A percentile compares a stretch with the other conserved stretches of the same genome.
phyloP scores from a whole-genome alignment of 441 rosid species.

The Gossypium lobatum region DNA sequence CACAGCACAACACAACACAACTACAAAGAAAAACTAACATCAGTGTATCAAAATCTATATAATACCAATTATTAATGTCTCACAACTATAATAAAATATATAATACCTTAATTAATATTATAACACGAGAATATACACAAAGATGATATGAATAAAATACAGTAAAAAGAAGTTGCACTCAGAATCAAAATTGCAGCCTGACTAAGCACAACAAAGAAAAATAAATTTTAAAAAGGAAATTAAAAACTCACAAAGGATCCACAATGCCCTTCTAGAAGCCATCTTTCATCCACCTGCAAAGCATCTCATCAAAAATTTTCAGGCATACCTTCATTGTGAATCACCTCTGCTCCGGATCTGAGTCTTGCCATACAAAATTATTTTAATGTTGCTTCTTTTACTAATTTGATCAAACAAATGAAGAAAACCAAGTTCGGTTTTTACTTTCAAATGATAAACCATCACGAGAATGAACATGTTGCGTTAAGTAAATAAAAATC shows the following conservation, averaged over 20 bases:
- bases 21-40: no score
- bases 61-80: not conserved
- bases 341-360: slow-evolving; percentile 32
- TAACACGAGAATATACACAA: not conserved
- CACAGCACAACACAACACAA: not conserved
- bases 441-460: not conserved
- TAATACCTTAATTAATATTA: not conserved
- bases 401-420: not conserved
- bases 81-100: not conserved
- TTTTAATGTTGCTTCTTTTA: slow-evolving; percentile 14
- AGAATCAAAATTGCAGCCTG: slow-evolving; percentile 29
- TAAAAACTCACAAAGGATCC: slow-evolving; percentile 22
- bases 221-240: slow-evolving; percentile 13
- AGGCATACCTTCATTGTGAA: slow-evolving; percentile 21
- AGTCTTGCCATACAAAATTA: slow-evolving; percentile 24
- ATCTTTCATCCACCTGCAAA: slow-evolving; percentile 12
- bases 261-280: slow-evolving; percentile 19
- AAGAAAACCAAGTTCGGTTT: not conserved
- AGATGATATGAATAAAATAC: slow-evolving; percentile 11
- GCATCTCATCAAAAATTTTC: slow-evolving; percentile 37
- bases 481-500: not conserved
- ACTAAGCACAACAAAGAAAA: slow-evolving; percentile 18
- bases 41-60: no score
- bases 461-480: not conserved
- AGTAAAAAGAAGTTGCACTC: slow-evolving; percentile 16